phyloP scores from a whole-genome alignment of 2,329 filamentous ascomycete species.

The Talaromyces sp. region DNA sequence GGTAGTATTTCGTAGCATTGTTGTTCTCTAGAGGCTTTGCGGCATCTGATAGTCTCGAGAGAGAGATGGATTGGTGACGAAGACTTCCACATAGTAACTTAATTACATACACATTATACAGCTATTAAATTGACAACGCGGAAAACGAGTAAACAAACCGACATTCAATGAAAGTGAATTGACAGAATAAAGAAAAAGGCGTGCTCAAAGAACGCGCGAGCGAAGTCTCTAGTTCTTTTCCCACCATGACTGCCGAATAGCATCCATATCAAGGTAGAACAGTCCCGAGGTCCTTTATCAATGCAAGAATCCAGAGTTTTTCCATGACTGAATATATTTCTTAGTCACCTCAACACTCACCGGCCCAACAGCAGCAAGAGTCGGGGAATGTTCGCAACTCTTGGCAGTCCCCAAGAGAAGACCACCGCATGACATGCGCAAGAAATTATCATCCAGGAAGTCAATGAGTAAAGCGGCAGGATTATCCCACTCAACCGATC shows the following conservation, averaged over 20 bases:
- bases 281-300: neutral
- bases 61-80: neutral
- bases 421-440: conserved; percentile 45
- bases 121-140: neutral
- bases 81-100: neutral
- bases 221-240: neutral
- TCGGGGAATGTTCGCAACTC: conserved; percentile 34
- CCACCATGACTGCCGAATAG: neutral
- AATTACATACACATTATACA: neutral
- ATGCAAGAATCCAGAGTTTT: conserved; percentile 23
- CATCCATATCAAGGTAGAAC: too few relatives aligned
- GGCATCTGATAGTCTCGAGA: too few relatives aligned
- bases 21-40: too few relatives aligned
- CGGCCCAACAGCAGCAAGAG: conserved; percentile 28
- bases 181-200: neutral
- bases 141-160: neutral
- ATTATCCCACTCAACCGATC: conserved; percentile 22
- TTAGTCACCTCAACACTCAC: conserved; percentile 29
- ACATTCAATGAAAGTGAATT: neutral
- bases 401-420: conserved; percentile 37
- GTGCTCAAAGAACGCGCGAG: too few relatives aligned
- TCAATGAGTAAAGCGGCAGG: conserved; percentile 27
- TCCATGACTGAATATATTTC: conserved; percentile 35
- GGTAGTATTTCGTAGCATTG: too few relatives aligned
- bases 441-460: conserved; percentile 30